Percentiles rank a stretch among this genome's conserved stretches.
phyloP scores from a whole-genome alignment of 2,329 filamentous ascomycete species.

The Didymella pinodella region DNA sequence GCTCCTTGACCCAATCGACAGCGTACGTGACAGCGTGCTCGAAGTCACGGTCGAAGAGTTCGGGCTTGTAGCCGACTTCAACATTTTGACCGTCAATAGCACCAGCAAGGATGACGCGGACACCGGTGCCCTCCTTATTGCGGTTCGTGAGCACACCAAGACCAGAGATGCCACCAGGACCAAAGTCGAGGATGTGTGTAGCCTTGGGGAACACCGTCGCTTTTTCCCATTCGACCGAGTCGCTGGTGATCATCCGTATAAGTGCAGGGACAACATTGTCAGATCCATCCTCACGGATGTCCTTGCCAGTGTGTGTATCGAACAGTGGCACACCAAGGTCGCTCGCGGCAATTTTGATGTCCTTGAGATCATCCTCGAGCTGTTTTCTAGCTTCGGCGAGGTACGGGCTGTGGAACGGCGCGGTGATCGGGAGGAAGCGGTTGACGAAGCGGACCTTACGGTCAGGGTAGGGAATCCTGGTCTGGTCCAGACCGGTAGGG shows the following conservation, averaged over 20 bases:
- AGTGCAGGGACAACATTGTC: conserved; percentile 86
- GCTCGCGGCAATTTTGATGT: conserved; percentile 76
- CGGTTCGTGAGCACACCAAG: conserved; percentile 95
- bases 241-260: conserved; percentile 91
- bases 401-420: conserved; percentile 98
- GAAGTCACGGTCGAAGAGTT: conserved; percentile 95
- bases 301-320: conserved; percentile 79
- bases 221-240: conserved; percentile 95
- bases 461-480: conserved; percentile 90
- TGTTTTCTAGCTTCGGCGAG: conserved; percentile 80
- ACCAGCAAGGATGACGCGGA: conserved; percentile 93
- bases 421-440: conserved; percentile 95
- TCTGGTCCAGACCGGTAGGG: conserved; percentile 95
- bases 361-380: conserved; percentile 86
- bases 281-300: conserved; percentile 72
- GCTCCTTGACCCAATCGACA: conserved; percentile 97
- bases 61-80: conserved; percentile 97
- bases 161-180: conserved; percentile 94
- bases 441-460: conserved; percentile 97
- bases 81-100: conserved; percentile 88
- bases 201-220: conserved; percentile 90
- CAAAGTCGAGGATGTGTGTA: conserved; percentile 95
- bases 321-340: conserved; percentile 85
- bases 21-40: conserved; percentile 95
- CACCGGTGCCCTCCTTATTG: conserved; percentile 98